Conservation (phyloP, 1,284 basidiomycete species). For the Melampsora occidentalis region DNA sequence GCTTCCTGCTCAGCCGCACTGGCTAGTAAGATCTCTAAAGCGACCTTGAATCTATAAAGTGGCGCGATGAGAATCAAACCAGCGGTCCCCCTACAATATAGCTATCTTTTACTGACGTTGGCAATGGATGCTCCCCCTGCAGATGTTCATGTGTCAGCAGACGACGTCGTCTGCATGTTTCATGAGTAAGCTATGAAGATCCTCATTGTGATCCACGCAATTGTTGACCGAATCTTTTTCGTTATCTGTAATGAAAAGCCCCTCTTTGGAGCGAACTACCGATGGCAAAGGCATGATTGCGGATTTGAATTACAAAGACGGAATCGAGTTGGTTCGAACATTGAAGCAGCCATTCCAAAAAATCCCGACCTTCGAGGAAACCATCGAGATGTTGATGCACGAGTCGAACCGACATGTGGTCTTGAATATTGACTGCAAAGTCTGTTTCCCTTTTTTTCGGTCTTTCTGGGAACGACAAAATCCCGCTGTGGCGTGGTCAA, state of each 20-base stretch:
- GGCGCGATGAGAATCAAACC: background rate
- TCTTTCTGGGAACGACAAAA: background rate
- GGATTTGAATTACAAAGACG: slow-evolving; percentile 50
- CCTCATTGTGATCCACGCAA: background rate
- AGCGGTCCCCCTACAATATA: too few relatives aligned
- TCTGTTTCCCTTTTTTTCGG: slow-evolving; percentile 50
- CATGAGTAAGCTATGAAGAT: slow-evolving; percentile 68
- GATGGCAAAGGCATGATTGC: slow-evolving; percentile 57
- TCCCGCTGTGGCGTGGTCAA: background rate
- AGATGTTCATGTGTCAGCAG: slow-evolving; percentile 94
- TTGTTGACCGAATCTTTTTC: background rate
- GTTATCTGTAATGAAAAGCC: slow-evolving; percentile 14
- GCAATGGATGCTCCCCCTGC: slow-evolving; percentile 46
- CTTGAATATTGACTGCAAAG: slow-evolving; percentile 63
- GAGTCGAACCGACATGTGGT: slow-evolving; percentile 70
- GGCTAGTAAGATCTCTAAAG: background rate
- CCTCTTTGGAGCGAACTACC: slow-evolving; percentile 59
- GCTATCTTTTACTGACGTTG: too few relatives aligned
- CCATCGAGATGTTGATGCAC: slow-evolving; percentile 74
- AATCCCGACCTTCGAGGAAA: slow-evolving; percentile 82
- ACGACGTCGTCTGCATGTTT: slow-evolving; percentile 89
- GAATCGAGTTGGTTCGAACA: slow-evolving; percentile 80
- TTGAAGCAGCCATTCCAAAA: slow-evolving; percentile 66
- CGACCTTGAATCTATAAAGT: background rate
- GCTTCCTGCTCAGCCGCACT: background rate